A percentile compares a stretch with the other conserved stretches of the same genome.
Conservation (phyloP, 371 early-diverging fungal genomes). For the Syncephalastrum racemosum region DNA sequence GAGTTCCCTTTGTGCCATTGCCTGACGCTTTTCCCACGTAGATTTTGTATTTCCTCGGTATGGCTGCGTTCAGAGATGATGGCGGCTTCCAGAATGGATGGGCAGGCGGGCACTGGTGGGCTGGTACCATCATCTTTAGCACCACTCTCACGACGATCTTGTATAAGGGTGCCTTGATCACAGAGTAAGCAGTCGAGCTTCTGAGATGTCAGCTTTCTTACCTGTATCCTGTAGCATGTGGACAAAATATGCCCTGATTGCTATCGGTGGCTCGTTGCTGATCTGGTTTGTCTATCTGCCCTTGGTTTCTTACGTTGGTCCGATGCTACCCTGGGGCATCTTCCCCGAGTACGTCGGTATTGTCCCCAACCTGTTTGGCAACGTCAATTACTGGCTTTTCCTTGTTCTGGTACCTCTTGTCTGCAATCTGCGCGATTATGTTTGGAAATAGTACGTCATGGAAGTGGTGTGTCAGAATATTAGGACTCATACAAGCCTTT, state of each 20-base stretch:
- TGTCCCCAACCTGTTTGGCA: conserved; percentile 63
- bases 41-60: conserved; percentile 63
- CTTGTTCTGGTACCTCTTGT: conserved; percentile 77
- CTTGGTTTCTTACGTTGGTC: conserved; percentile 82
- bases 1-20: neutral
- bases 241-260: conserved; percentile 82
- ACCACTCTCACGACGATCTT: conserved; percentile 77
- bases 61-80: conserved; percentile 62
- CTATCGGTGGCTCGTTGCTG: conserved; percentile 79
- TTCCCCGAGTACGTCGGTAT: conserved; percentile 86
- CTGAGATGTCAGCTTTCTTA: neutral
- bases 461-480: neutral
- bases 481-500: neutral
- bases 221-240: conserved; percentile 54
- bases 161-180: conserved; percentile 81
- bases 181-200: conserved; percentile 56
- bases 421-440: conserved; percentile 81
- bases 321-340: conserved; percentile 54
- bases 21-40: conserved; percentile 9
- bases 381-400: conserved; percentile 86
- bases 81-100: conserved; percentile 58
- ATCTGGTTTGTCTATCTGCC: conserved; percentile 91
- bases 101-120: conserved; percentile 76
- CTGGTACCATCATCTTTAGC: conserved; percentile 73
- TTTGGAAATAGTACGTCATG: conserved; percentile 87